Evolutionary conservation across 441 rosid species (phyloP), one percentile per base, ranked within the genome.

Genomic region (Capsella rubella): DNA sequence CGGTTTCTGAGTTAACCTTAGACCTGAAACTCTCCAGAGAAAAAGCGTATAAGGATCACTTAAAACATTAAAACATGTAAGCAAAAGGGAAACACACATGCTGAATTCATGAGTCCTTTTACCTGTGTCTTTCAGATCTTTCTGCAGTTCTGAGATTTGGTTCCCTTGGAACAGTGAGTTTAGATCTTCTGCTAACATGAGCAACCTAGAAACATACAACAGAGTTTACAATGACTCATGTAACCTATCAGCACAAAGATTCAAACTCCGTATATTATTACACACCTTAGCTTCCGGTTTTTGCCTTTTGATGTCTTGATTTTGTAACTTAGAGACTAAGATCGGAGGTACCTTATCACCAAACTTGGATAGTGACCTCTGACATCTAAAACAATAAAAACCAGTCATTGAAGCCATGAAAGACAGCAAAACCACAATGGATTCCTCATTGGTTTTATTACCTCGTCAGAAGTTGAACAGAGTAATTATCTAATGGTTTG

Each of bases 111-210:
- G 10, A 29, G 31, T 64, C 29, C 13, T 47, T 47, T 35, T 56
- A 87, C 97, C 91, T 86, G 66, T 58, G 89, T 59, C 85, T 82
- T 81, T 83, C 79, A 43, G 97, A 94, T 71, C 99, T 88, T 43
- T 37, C 76, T 64, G 97, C 88, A 62, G 99, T 92, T 86, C 82
- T 85, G 28, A 95, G 82, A 68, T 80, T 83, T 9, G 95, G 96
- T 81, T 86, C 96, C 85, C 67, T 88, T 8, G 99, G 97, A 73
- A 89, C 70, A 27, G 99, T 92, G 79, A 81, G 83, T 82, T 85
- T 92, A 10, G 80, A 55, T 79, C 80, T 86, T 28, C 72, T 67
- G 67, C 58, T 78, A 67, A 80, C 67, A 31, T 64, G 83, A 78
- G 40, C 81, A 67, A 56, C 86, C 97, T 93, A 81, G 8, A 67